Conservation (phyloP, 2,329 filamentous ascomycete genomes). For the Ophiostoma australiae region DNA sequence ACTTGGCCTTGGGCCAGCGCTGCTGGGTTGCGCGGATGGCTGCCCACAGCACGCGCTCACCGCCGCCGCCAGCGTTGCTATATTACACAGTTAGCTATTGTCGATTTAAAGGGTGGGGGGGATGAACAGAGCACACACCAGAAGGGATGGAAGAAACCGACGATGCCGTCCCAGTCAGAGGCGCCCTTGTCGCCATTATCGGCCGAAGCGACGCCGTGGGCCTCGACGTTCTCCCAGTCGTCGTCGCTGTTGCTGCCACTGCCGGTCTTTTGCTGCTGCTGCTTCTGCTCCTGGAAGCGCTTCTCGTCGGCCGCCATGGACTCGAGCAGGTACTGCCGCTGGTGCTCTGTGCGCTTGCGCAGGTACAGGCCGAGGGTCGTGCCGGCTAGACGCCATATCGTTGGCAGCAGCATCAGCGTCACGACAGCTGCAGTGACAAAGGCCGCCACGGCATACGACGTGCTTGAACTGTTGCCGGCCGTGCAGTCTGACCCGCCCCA, state of each 20-base stretch:
- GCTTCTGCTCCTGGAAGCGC: constrained; percentile 36
- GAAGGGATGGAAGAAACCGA: constrained; percentile 97
- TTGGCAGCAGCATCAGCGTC: constrained; percentile 35
- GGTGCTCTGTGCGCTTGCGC: constrained; percentile 58
- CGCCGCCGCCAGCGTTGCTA: constrained; percentile 92
- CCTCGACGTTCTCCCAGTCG: constrained; percentile 66
- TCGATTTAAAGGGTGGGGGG: constrained; percentile 21
- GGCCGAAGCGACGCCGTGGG: constrained; percentile 37
- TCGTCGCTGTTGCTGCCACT: constrained; percentile 44
- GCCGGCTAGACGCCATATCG: constrained; percentile 40
- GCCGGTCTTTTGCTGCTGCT: constrained; percentile 31
- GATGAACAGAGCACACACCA: constrained; percentile 54
- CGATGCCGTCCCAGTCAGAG: constrained; percentile 72
- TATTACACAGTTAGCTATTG: neutral
- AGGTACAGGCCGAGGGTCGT: constrained; percentile 55
- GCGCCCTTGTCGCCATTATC: constrained; percentile 41
- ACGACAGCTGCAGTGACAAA: constrained; percentile 28
- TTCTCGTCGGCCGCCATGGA: constrained; percentile 46
- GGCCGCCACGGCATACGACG: neutral
- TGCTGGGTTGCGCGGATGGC: constrained; percentile 87
- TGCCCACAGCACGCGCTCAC: constrained; percentile 93
- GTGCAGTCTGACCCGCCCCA: neutral
- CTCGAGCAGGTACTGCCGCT: constrained; percentile 53
- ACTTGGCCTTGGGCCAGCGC: constrained; percentile 81
- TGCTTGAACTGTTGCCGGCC: neutral